Percentiles rank a stretch among this genome's conserved stretches.
phyloP scores from a whole-genome alignment of 306 rosid genomes.

The Cucumis hystrix region DNA sequence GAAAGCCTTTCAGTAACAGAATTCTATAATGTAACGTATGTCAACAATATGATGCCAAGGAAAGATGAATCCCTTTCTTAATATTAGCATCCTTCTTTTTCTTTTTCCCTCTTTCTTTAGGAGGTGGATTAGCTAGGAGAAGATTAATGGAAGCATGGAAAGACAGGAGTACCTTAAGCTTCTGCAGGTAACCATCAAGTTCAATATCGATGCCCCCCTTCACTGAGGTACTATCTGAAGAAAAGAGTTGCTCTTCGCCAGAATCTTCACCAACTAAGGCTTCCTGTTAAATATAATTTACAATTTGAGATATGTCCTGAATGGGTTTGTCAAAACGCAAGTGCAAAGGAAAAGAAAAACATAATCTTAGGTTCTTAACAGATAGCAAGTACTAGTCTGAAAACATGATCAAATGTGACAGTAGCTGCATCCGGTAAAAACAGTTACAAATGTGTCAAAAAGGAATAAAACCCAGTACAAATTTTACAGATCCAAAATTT shows the following conservation, averaged over 20 bases:
- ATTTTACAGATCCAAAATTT: not conserved
- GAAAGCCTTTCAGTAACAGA: not conserved
- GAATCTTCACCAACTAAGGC: slow-evolving; percentile 88
- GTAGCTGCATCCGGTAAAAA: not conserved
- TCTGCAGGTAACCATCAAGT: slow-evolving; percentile 47
- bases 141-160: not conserved
- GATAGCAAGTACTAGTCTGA: not conserved
- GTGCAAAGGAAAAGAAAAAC: not conserved
- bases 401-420: not conserved
- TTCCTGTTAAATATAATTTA: slow-evolving; percentile 39
- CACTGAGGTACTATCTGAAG: slow-evolving; percentile 37
- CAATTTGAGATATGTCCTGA: not conserved
- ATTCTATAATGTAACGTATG: not conserved
- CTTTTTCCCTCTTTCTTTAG: not conserved
- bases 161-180: slow-evolving; percentile 47
- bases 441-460: not conserved
- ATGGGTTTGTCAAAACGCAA: not conserved
- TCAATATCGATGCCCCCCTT: slow-evolving; percentile 47
- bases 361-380: not conserved
- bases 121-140: not conserved
- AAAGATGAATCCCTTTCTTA: not conserved
- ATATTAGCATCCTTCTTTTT: not conserved
- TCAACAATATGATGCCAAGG: not conserved
- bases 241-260: slow-evolving; percentile 86
- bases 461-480: not conserved